phyloP scores from a whole-genome alignment of 2,329 filamentous ascomycete species.

The Penicillium sp. region DNA sequence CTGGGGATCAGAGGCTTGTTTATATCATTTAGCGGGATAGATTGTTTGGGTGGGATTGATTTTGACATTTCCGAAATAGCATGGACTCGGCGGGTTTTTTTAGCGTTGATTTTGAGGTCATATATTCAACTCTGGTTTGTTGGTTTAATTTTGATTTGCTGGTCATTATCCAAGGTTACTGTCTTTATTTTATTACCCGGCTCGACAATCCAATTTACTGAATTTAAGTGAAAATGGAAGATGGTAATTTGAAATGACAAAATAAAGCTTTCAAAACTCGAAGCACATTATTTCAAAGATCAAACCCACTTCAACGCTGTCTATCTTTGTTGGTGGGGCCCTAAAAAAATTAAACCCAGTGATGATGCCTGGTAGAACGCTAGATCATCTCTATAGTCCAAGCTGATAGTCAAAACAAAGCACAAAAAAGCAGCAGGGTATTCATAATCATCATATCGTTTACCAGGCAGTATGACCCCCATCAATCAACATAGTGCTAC shows the following conservation, averaged over 20 bases:
- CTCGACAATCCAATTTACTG: too few relatives aligned
- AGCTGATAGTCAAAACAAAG: background rate
- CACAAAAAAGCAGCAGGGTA: background rate
- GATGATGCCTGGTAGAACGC: background rate
- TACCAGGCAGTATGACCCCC: constrained; percentile 63
- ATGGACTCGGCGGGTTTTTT: background rate
- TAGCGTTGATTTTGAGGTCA: background rate
- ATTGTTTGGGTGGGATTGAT: background rate
- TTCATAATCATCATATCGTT: constrained; percentile 1
- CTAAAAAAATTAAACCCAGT: background rate
- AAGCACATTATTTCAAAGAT: too few relatives aligned
- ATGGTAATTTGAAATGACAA: background rate
- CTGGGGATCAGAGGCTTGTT: constrained; percentile 23
- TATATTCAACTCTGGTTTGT: background rate
- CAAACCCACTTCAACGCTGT: background rate
- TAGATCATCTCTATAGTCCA: background rate
- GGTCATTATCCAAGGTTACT: too few relatives aligned
- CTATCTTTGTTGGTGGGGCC: background rate
- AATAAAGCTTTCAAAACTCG: background rate
- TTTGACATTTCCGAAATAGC: background rate
- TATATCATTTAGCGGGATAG: constrained; percentile 26
- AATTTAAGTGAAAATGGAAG: background rate
- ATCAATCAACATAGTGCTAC: constrained; percentile 68
- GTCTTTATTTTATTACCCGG: background rate
- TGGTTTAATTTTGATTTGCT: background rate